Evolutionary conservation across 2,329 filamentous ascomycete species (phyloP).

Genomic region (Ceratocystis colombiana): DNA sequence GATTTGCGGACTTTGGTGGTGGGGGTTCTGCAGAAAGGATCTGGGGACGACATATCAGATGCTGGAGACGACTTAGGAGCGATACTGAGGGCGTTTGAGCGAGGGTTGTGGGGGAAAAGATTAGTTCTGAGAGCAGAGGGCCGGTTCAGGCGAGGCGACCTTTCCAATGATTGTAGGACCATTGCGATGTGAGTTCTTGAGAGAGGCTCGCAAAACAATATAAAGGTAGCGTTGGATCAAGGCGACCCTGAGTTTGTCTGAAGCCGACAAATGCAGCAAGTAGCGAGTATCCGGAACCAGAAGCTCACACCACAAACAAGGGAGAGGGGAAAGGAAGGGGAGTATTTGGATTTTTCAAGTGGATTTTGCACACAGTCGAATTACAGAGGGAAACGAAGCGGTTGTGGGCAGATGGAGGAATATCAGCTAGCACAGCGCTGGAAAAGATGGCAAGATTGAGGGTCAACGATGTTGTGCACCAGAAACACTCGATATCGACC

Average conservation of each 20-base stretch:
- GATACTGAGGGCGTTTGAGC: neutral
- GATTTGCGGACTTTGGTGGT: neutral
- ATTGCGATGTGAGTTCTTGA: neutral
- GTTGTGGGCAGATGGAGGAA: neutral
- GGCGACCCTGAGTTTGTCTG: neutral
- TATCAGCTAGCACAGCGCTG: too few relatives aligned
- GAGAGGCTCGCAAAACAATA: neutral
- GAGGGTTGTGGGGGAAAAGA: neutral
- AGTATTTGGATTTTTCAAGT: neutral
- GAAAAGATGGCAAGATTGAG: neutral
- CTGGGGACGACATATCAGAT: neutral
- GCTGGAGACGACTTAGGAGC: neutral
- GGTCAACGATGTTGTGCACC: neutral
- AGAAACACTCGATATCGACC: neutral
- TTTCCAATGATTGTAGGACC: conserved; percentile 12
- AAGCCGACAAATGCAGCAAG: neutral
- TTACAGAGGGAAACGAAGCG: neutral
- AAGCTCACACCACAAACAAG: neutral
- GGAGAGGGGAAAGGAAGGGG: neutral
- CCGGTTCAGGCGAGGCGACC: conserved; percentile 10
- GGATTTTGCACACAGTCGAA: neutral
- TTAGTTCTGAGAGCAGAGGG: neutral
- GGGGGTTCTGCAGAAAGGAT: neutral
- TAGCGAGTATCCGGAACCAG: conserved; percentile 7
- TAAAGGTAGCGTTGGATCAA: neutral